Evolutionary conservation across 306 rosid species (phyloP), one percentile per base, ranked within the genome.

Genomic region (Acacia melanoxylon): DNA sequence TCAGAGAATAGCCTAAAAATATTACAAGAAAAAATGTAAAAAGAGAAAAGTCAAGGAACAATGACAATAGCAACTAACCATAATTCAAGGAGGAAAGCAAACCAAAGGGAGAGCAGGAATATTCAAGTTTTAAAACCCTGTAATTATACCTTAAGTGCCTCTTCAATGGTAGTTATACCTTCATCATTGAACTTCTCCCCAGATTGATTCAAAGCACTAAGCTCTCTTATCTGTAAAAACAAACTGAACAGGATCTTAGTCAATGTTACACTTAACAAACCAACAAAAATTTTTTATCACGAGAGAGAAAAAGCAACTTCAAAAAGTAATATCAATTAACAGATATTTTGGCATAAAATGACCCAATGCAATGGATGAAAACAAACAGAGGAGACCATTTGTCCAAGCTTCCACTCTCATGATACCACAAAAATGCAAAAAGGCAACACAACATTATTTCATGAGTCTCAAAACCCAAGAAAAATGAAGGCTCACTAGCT

Each of bases 141-240:
- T 56, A 73, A 54, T 31, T 58, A 62, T 87, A 92, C 98, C 91
- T 10, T 84, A 76, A 94, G 77, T 66, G 98, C 97, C 83, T 94
- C 97, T 89, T 92, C 91, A 71, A 92, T 49, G 45, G 97, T 92
- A 62, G 89, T 79, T 84, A 92, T 75, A 70, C 86, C 89, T 84
- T 85, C 86, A 88, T 89, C 83, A 16, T 61, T 84, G 42, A 85
- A 44, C 85, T 89, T 86, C 70, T 83, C 87, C 8, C n/a, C 75
- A 59, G 84, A 85, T 51, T 83, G 86, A 54, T 49, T 83, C 79
- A 78, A 79, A 68, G 69, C 83, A 68, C 90, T 84, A 63, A 90
- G 87, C 81, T 88, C 91, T 85, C 88, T 87, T 85, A 92, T 94
- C 97, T 94, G 87, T 74, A 91, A 82, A 66, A 56, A 83, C 40